Evolutionary conservation across 2,329 filamentous ascomycete genomes (phyloP), one percentile per base, ranked within the genome.

Genomic region (Colletotrichum agaves): DNA sequence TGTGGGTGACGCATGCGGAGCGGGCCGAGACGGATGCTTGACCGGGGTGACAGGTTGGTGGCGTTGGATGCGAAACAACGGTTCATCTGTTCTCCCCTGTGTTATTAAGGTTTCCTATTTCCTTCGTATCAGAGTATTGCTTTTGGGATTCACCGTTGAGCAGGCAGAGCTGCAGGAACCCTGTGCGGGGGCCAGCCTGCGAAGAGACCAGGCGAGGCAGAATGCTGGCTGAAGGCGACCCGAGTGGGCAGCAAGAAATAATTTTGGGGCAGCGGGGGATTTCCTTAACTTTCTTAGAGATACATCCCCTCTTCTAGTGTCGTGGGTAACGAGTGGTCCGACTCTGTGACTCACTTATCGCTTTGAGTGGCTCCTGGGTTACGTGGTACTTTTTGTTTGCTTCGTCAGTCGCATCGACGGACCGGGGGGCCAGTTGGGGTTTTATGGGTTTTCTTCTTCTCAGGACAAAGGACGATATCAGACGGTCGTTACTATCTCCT

Each of bases 1-100:
- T 52, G 61, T 65, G 53, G 61, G 47, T 64, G 53, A 44, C 46
- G 53, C 61, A 46, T 55, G 39, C 65, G 61, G 61, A 37, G 65
- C 65, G 61, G 65, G 61, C 65, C 61, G 65, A 37, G 35, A 55
- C n/a, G 65, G 64, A 64, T 67, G 52, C 53, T 21, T 46, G 21
- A 35, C 39, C 23, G 39, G 31, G 65, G 47, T 7, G 10, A 27
- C 27, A 27, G 13, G 23, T 49, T n/a, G 39, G 27, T 15, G 21
- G 15, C 33, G 37, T 41, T 19, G n/a, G 12, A 11, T 23, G 17
- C 50, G 41, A 33, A 33, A 47, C 37, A n/a, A 33, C 21, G 27
- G 53, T 65, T 68, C 65, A 19, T 68, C 65, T 60, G 53, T 21
- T 55, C 21, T 52, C 21, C 33, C 41, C 13, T 60, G 5, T 59